Evolutionary conservation across 1,139 yeast genomes (phyloP), one percentile per base, ranked within the genome.

Genomic region (Nakaseomyces nivariensis): DNA sequence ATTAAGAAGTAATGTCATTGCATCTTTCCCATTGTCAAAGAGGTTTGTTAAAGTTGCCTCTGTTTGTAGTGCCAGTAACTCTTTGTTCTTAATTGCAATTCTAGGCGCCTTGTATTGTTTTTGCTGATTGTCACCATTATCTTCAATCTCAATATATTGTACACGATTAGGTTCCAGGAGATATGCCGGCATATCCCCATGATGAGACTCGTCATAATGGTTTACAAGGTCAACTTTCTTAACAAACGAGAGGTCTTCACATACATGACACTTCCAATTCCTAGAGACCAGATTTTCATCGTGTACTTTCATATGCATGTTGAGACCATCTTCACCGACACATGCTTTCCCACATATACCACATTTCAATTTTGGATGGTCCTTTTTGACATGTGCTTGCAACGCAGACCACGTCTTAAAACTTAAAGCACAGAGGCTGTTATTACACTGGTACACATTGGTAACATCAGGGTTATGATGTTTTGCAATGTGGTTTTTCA

Each of bases 321-420:
- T 70, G 49, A 87, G 68, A 54, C 90, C 94, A 40, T 73, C 72
- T 42, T 76, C 78, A 22, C 95, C 95, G 10, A 85, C 82, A 71
- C 92, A 85, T 4, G 77, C 79, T 61, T 80, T 83, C 11, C 80
- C 81, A 71, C 97, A 89, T 1, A 78, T 58, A 1, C 69, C 58
- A 68, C 97, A 88, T 47, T 73, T 73, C 37, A 83, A 59, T 60
- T 80, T 79, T 9, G 92, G 90, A 66, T 89, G 97, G 36, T 76
- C 82, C 1, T 78, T 75, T 56, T 81, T 84, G 48, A 79, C 71
- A 66, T 90, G 97, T 8, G 75, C 66, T 59, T 83, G 92, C 41
- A 88, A 70, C 0, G 82, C 84, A 1, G 88, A 77, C 94, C 95
- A 85, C 0, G 86, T 83, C 53, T 77, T 75, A 66, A 87, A 86